These are phyloP conservation scores for Gynochthodes officinalis DNA, from an alignment of 257 asterid species.

Conservation along the genomic window DNA sequence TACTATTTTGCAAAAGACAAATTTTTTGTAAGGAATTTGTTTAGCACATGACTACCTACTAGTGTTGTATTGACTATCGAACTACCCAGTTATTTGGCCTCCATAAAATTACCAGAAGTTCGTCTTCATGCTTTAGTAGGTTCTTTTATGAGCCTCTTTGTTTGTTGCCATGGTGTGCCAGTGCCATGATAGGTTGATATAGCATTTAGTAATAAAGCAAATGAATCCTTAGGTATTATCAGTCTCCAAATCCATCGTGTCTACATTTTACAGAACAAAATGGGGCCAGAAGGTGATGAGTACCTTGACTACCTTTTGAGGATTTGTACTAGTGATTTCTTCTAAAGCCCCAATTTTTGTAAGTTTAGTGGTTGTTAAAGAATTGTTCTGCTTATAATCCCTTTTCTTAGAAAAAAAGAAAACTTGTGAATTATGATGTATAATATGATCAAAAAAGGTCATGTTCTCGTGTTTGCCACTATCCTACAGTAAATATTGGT, in stretches of 20 bases:
- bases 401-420: too few species aligned
- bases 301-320: neutral
- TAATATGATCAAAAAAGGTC: neutral
- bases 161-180: too few species aligned
- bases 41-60: neutral
- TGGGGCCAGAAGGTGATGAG: neutral
- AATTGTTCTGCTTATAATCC: too few species aligned
- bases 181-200: too few species aligned
- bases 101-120: neutral
- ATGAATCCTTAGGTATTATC: neutral
- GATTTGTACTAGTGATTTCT: neutral
- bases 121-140: too few species aligned
- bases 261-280: neutral
- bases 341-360: neutral
- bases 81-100: neutral
- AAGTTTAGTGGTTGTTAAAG: neutral
- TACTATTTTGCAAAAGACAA: too few species aligned
- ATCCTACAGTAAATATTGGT: too few species aligned
- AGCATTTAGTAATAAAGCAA: neutral
- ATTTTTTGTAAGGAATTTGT: neutral
- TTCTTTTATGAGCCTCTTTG: neutral
- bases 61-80: neutral
- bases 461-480: neutral
- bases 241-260: neutral
- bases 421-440: neutral